Evolutionary conservation across 768 basidiomycete species (phyloP), one percentile per base, ranked within the genome.

Genomic region (Amyloporia xantha): DNA sequence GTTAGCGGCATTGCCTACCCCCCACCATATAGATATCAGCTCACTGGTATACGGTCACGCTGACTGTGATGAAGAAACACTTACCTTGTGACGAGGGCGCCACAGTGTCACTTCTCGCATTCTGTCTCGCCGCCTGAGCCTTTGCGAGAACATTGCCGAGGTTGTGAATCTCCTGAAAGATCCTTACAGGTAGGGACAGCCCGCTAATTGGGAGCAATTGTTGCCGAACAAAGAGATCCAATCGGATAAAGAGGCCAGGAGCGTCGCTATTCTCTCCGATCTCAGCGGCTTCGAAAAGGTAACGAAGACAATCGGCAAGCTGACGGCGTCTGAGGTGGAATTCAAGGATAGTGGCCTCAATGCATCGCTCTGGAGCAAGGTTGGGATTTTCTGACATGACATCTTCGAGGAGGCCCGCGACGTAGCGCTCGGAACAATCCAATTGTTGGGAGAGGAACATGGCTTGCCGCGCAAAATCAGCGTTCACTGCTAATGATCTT

Each of bases 361-460:
- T 70, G 44, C 71, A 78, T 48, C 69, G 72, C 1, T 79, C 72
- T 4, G 78, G 68, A 2, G 66, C 69, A 13, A 84, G 68, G 54
- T 89, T 88, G 0, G 87, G 83, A 58, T 82, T 81, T 51, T 74
- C 68, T 1, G 74, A 57, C 68, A 83, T 82, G 36, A 85, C 72
- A 19, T 75, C 67, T 50, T 86, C 79, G 40, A 91, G 70, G 15
- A 91, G 75, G 19, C 72, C 72, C 3, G 91, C 87, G 44, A 83
- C 68, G 65, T 87, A 82, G 56, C 83, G 79, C 68, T 95, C 92
- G 11, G 92, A 94, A 55, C 81, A 81, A 58, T 79, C 75, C 46
- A 96, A 82, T 47, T 89, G 80, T 60, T 86, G 81, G 0, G 92
- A 80, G 48, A 94, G 77, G 65, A 90, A 87, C 48, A 87, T 64